Evolutionary conservation across 176 grass and related monocot genomes (phyloP).

Genomic region (Typha latifolia): DNA sequence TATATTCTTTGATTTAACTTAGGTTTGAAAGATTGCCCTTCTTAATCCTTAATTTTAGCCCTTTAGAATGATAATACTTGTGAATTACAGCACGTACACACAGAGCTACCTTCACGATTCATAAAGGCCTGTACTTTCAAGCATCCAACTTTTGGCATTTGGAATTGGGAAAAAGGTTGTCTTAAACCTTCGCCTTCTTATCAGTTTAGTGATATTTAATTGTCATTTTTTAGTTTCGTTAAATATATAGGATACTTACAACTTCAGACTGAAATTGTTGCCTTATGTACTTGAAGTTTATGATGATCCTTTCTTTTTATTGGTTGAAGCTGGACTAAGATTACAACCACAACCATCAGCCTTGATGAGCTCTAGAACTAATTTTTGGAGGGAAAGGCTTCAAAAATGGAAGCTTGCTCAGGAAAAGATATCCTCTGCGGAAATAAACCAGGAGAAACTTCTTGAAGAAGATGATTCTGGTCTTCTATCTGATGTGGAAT

Average conservation of each 20-base stretch:
- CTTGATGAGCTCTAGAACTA: neutral
- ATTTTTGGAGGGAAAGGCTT: conserved; percentile 4
- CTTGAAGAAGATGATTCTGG: conserved; percentile 4
- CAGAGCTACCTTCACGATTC: conserved; percentile 1
- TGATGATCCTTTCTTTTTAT: neutral
- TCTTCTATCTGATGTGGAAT: neutral
- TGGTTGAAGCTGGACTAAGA: neutral
- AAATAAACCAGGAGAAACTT: neutral
- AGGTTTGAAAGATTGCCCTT: neutral
- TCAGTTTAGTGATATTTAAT: neutral
- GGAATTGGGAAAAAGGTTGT: neutral
- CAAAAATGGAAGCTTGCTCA: neutral
- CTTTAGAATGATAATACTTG: neutral
- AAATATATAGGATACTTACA: neutral
- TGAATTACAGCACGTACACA: neutral
- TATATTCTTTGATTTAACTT: neutral
- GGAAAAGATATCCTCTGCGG: neutral
- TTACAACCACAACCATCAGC: neutral
- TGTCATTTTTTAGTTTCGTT: neutral
- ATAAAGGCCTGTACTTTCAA: neutral
- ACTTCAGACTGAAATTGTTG: too few relatives aligned
- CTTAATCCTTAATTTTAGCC: neutral
- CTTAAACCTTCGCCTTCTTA: neutral
- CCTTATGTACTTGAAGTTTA: too few relatives aligned
- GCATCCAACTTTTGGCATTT: conserved; percentile 3